Base-by-base conservation (phyloP, 345 rosid species). In the Triadica sebifera region DNA sequence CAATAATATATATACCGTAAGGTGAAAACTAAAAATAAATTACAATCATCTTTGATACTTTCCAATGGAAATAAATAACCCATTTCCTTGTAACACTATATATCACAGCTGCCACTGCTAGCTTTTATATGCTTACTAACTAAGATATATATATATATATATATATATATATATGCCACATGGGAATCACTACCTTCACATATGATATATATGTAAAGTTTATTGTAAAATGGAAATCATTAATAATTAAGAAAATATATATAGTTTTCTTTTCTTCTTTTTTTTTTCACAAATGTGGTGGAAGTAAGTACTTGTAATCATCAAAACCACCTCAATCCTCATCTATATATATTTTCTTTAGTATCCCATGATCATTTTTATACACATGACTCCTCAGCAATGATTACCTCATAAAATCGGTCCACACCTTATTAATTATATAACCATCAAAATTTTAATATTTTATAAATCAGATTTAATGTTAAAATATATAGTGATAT, bases 231-330 rank as follows among this genome's bases (percentile, higher is more conserved):
- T 57, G 6, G 8, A 0, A 43, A n/a, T n/a, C n/a, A n/a, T n/a
- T n/a, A n/a, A n/a, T n/a, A n/a, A n/a, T n/a, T n/a, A n/a, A n/a
- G n/a, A n/a, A n/a, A n/a, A 61, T 4, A 61, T 13, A 16, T 12
- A 12, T n/a, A n/a, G n/a, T n/a, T n/a, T n/a, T n/a, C n/a, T n/a
- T n/a, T n/a, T n/a, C n/a, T n/a, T n/a, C n/a, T n/a, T n/a, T 13
- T 10, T 56, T 0, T 1, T 59, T 6, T 1, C 4, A 0, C 10
- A 56, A 13, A 20, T 52, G 41, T 52, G 38, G 41, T n/a, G 20
- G 8, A 12, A n/a, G n/a, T n/a, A n/a, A n/a, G n/a, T n/a, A n/a
- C n/a, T 22, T 68, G 47, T 55, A 74, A 70, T 79, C 11, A 61
- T 72, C 59, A 75, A 46, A 22, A 19, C 77, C 53, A 45, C n/a